Percentiles rank a stretch among this genome's conserved stretches.
phyloP scores from a whole-genome alignment of 1,284 basidiomycete genomes.

The Tilletia indica region DNA sequence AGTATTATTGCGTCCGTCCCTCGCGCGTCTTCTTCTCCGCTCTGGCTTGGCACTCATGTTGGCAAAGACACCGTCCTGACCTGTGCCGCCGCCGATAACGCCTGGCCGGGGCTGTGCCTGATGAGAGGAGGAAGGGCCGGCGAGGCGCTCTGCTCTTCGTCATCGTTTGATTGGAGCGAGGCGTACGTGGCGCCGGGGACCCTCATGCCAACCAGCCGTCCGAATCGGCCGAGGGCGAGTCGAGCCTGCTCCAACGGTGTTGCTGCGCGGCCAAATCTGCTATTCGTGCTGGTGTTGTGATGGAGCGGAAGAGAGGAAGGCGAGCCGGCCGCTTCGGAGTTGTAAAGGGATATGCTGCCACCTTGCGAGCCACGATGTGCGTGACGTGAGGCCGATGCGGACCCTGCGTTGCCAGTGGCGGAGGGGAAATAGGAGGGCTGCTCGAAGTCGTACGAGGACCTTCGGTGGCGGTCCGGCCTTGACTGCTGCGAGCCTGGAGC shows the following conservation, averaged over 20 bases:
- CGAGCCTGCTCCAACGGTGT: constrained; percentile 37
- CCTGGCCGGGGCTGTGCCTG: constrained; percentile 25
- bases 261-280: neutral
- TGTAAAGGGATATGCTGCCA: neutral
- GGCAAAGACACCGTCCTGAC: constrained; percentile 92
- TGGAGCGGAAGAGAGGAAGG: neutral
- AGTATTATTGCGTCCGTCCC: neutral
- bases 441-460: constrained; percentile 44
- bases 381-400: constrained; percentile 21
- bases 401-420: constrained; percentile 23
- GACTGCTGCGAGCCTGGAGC: neutral
- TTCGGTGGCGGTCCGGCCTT: constrained; percentile 17
- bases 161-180: constrained; percentile 28
- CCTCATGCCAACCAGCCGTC: constrained; percentile 50
- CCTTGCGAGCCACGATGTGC: neutral
- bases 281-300: neutral
- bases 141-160: constrained; percentile 3
- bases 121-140: constrained; percentile 7
- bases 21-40: constrained; percentile 36
- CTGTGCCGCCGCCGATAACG: constrained; percentile 68
- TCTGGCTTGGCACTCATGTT: constrained; percentile 90
- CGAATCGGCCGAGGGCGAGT: constrained; percentile 45
- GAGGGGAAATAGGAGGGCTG: constrained; percentile 43
- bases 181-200: constrained; percentile 51
- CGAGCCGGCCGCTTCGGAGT: neutral